Evolutionary conservation across 768 basidiomycete genomes (phyloP).

Genomic region (Leucosporidium creatinivorum): DNA sequence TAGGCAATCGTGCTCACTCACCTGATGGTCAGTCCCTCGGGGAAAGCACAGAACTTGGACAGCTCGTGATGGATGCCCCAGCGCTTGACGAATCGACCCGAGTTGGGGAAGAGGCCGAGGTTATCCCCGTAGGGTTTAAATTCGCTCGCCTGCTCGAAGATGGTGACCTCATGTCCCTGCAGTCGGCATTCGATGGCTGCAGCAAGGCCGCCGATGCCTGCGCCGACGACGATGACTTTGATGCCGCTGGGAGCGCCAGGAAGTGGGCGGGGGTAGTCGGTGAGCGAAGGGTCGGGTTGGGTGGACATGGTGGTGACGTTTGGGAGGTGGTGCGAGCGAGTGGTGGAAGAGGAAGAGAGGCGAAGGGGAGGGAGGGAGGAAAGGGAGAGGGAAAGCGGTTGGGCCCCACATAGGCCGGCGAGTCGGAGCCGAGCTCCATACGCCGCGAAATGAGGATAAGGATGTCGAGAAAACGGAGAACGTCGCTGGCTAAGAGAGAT

Average conservation of each 20-base stretch:
- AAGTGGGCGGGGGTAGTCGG: conserved; percentile 5
- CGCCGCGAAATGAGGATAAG: too few relatives aligned
- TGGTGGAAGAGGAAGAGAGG: not conserved
- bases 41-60: conserved; percentile 1
- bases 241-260: conserved; percentile 8
- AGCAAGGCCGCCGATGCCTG: conserved; percentile 38
- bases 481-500: too few relatives aligned
- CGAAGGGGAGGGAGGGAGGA: not conserved
- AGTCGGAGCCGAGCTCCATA: too few relatives aligned
- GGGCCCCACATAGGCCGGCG: not conserved
- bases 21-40: conserved; percentile 23
- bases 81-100: conserved; percentile 36
- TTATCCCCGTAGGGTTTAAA: conserved; percentile 7
- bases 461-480: too few relatives aligned
- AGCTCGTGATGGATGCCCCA: conserved; percentile 28
- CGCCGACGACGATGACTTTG: conserved; percentile 32
- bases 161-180: conserved; percentile 34
- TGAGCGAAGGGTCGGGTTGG: not conserved
- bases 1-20: too few relatives aligned
- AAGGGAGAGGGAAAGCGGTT: too few relatives aligned
- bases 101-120: conserved; percentile 24
- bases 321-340: not conserved
- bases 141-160: conserved; percentile 32
- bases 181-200: conserved; percentile 39
- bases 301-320: not conserved